These are phyloP conservation scores for Pyrrhoderma noxium DNA, from an alignment of 1,284 basidiomycete species.

Conservation along the genomic window DNA sequence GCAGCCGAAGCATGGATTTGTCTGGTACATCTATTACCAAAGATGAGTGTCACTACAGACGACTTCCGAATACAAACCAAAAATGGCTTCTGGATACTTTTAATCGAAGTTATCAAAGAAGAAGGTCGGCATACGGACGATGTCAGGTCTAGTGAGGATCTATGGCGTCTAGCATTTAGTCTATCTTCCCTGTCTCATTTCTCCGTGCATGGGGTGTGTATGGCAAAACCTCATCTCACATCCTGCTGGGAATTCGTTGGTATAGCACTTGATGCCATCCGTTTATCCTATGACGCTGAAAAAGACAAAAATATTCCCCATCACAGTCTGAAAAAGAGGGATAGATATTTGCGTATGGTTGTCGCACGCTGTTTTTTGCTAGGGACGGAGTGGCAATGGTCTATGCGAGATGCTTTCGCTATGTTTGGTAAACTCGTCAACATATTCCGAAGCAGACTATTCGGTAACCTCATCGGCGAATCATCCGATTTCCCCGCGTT, in stretches of 20 bases:
- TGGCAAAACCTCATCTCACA: slow-evolving; percentile 39
- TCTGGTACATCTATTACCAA: slow-evolving; percentile 47
- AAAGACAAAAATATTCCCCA: slow-evolving; percentile 35
- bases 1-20: slow-evolving; percentile 73
- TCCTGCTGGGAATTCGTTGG: slow-evolving; percentile 65
- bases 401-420: slow-evolving; percentile 47
- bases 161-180: slow-evolving; percentile 69
- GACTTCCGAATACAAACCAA: slow-evolving; percentile 2
- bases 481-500: slow-evolving; percentile 72
- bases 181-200: slow-evolving; percentile 78
- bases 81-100: slow-evolving; percentile 39
- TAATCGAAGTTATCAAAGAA: slow-evolving; percentile 33
- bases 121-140: slow-evolving; percentile 26
- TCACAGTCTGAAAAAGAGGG: slow-evolving; percentile 51
- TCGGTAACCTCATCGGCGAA: slow-evolving; percentile 75
- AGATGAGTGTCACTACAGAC: background rate
- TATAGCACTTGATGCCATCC: slow-evolving; percentile 52
- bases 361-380: slow-evolving; percentile 71
- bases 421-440: slow-evolving; percentile 65
- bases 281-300: slow-evolving; percentile 46
- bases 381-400: slow-evolving; percentile 71
- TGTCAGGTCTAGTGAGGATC: slow-evolving; percentile 55
- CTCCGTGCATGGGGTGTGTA: slow-evolving; percentile 55
- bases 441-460: slow-evolving; percentile 77
- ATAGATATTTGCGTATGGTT: slow-evolving; percentile 71